Base-by-base conservation (phyloP, 2,329 filamentous ascomycete genomes). In the Verruconis gallopava region DNA sequence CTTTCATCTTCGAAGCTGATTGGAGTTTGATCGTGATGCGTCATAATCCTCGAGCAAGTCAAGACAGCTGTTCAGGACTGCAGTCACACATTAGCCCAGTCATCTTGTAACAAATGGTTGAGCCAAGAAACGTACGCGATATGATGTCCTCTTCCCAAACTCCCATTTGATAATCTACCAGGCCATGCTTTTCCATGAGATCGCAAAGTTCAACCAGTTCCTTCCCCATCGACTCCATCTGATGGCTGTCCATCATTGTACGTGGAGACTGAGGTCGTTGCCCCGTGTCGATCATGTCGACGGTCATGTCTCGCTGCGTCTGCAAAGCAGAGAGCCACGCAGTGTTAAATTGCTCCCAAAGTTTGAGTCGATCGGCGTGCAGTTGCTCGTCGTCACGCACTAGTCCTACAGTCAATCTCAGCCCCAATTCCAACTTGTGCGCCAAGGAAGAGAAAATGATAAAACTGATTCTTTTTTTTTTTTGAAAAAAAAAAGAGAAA, bases 161-260 rank as follows among this genome's bases (percentile, higher is more conserved):
- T 5, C 91, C 91, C 65, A 94, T 93, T 55, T 96, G 82, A 58
- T 96, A 98, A 63, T 98, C 91, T 9, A 98, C 85, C 37, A 98
- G 66, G n/a, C 91, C 91, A 56, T 93, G 80, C 50, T 81, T 79
- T 60, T 96, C 89, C 47, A 96, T 74, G 39, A 75, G 75, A 57
- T 96, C 86, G 57, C 88, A 93, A 39, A 94, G 68, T 39, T 78
- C 73, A 43, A 93, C 73, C 21, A 98, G 63, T 53, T 93, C 81
- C 42, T 81, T 79, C 11, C 84, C 85, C 73, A 96, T 79, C 50
- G 77, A 79, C 52, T 83, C 77, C 38, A 96, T 68, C 18, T 69
- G 72, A 2, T 81, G 78, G 49, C 73, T 68, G 21, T 73, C 72
- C 51, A 96, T 72, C 11, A 91, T 59, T 40, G 66, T 77, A 48